Evolutionary conservation across 202 grass and related monocot species (phyloP), one percentile per base, ranked within the genome.

Genomic region (Saccharum hybrid): DNA sequence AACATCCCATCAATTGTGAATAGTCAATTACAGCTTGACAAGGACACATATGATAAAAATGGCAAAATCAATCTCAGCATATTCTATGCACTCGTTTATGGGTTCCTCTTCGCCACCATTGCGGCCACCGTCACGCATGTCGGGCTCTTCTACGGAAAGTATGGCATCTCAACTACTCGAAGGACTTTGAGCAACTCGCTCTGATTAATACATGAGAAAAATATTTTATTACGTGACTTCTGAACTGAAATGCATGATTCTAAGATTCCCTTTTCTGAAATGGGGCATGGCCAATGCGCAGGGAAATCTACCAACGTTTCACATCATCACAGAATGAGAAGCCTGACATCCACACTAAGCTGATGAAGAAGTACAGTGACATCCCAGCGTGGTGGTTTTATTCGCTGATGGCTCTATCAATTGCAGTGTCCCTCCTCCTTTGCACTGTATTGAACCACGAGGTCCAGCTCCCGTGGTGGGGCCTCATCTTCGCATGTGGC

Each of bases 381-480:
- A 97, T 94, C 81, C 94, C 94, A 16, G 79, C 31, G 4, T 94
- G 91, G 91, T 97, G 94, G 94, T 97, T 97, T 78, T 79, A 94
- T 65, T 86, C 80, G 4, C 33, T 94, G 37, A 66, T 90, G 66
- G 69, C 59, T 2, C 40, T 87, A 66, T 88, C 89, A 4, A 10
- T 92, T 62, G 33, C 13, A 33, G 81, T 87, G 5, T 81, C 90
- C 49, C 54, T 97, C 54, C 33, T 97, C 31, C 31, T 26, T 26
- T 26, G 26, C 26, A 26, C 26, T 26, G 26, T 26, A 26, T 26
- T 26, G 26, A 26, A 26, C 26, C 26, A 26, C 26, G 26, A 26
- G 26, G 26, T 26, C 26, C 26, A 26, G 26, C 26, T 26, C 26
- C 26, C 26, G 26, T 26, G 26, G 26, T 26, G 26, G 26, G 26